Conservation (phyloP, 2,329 filamentous ascomycete species). For the Aspergillus tubingensis region DNA sequence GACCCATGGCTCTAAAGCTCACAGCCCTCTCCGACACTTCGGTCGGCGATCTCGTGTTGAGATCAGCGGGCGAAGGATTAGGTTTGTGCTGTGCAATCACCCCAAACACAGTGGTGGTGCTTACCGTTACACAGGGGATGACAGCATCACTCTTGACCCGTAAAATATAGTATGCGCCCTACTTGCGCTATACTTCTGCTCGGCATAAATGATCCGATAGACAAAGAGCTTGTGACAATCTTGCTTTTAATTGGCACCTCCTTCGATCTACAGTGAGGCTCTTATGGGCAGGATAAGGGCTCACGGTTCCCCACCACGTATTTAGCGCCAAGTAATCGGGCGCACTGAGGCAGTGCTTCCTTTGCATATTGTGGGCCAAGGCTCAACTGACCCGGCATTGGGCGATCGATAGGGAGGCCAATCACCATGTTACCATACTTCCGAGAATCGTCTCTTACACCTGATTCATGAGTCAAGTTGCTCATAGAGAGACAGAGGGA, state of each 20-base stretch:
- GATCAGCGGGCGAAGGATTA: not conserved
- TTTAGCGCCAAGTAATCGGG: constrained; percentile 10
- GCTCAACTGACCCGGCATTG: not conserved
- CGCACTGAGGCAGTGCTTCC: constrained; percentile 20
- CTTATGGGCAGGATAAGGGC: not conserved
- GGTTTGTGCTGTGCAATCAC: not conserved
- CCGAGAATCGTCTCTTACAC: not conserved
- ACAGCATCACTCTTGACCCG: not conserved
- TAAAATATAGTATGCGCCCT: not conserved
- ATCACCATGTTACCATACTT: not conserved
- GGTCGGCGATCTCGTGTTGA: not conserved
- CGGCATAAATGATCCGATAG: no score
- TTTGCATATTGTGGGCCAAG: constrained; percentile 1
- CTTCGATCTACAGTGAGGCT: not conserved
- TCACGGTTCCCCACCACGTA: not conserved
- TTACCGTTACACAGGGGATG: not conserved
- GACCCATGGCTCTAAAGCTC: not conserved
- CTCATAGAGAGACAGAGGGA: not conserved
- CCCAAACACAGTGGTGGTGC: not conserved
- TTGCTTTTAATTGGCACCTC: not conserved
- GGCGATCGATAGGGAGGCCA: not conserved
- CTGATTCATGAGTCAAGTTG: not conserved
- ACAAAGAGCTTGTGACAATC: not conserved
- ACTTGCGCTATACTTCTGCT: not conserved
- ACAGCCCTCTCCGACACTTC: not conserved